These are phyloP conservation scores for Alternaria incomplexa DNA, from an alignment of 2,329 filamentous ascomycete genomes.

Conservation along the genomic window DNA sequence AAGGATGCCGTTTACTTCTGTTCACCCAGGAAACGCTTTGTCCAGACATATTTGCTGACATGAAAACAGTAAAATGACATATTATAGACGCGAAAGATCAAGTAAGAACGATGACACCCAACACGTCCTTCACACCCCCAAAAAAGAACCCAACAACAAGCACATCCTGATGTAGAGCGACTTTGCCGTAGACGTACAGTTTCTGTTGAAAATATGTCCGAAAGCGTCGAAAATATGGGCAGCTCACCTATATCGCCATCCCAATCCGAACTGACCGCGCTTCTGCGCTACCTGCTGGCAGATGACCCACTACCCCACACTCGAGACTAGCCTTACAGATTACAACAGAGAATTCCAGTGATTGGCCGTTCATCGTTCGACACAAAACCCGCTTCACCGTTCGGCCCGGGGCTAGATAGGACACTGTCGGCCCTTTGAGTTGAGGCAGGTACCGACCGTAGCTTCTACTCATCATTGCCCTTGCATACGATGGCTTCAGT, in stretches of 20 bases:
- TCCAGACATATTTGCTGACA: not conserved
- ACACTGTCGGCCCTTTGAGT: not conserved
- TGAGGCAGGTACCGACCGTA: constrained; percentile 8
- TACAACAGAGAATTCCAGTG: not conserved
- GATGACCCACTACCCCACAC: constrained; percentile 1
- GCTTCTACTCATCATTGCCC: not conserved
- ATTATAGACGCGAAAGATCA: not conserved
- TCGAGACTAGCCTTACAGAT: not conserved
- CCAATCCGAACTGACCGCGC: constrained; percentile 2
- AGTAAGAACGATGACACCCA: not conserved
- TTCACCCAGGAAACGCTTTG: not conserved
- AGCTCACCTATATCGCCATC: not conserved
- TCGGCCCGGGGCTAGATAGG: not conserved
- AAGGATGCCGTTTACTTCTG: not conserved
- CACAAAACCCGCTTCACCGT: not conserved
- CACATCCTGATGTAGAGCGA: not conserved
- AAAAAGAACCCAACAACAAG: not conserved
- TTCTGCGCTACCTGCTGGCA: not conserved
- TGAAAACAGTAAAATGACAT: not conserved
- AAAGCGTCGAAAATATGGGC: not conserved
- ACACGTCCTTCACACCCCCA: not conserved
- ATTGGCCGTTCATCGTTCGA: not conserved
- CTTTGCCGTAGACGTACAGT: not conserved
- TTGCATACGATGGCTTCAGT: not conserved
- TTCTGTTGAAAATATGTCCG: not conserved